Evolutionary conservation across 208 protist genomes (phyloP).

Genomic region (Leishmania turanica): DNA sequence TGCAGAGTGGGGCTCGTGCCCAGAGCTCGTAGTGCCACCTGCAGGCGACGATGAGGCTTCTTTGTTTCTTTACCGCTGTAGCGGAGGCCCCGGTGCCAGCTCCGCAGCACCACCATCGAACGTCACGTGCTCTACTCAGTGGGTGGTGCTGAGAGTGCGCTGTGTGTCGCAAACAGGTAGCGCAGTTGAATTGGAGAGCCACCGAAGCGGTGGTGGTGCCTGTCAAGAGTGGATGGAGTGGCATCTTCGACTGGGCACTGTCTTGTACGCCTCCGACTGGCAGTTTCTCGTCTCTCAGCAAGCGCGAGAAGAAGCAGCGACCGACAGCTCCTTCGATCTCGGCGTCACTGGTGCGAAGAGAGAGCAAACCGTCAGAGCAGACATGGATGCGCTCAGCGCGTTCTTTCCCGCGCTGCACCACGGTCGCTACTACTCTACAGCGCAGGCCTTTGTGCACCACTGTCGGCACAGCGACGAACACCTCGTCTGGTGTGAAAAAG

Average conservation of each 20-base stretch:
- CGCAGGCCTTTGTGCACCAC: slow-evolving; percentile 55
- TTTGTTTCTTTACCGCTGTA: neutral
- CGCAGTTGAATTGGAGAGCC: neutral
- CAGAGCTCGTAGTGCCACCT: neutral
- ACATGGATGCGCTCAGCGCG: slow-evolving; percentile 56
- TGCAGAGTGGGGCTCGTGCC: neutral
- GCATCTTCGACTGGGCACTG: slow-evolving; percentile 7
- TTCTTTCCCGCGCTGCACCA: slow-evolving; percentile 75
- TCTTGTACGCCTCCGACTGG: slow-evolving; percentile 16
- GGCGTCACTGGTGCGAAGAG: neutral
- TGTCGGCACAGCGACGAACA: slow-evolving; percentile 56
- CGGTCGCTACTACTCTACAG: slow-evolving; percentile 46
- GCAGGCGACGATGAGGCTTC: neutral
- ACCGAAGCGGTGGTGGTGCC: neutral
- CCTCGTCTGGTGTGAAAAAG: slow-evolving; percentile 59
- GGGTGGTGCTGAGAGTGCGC: slow-evolving; percentile 4
- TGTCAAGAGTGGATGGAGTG: neutral
- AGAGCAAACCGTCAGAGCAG: slow-evolving; percentile 15
- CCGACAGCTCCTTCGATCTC: neutral
- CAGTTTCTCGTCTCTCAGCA: slow-evolving; percentile 14
- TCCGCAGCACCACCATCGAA: neutral
- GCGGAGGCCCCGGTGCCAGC: neutral
- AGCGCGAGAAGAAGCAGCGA: neutral
- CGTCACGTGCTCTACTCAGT: neutral
- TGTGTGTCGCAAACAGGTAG: neutral